Conservation (phyloP, 352 stramenopile genomes). For the Saprolegnia parasitica region DNA sequence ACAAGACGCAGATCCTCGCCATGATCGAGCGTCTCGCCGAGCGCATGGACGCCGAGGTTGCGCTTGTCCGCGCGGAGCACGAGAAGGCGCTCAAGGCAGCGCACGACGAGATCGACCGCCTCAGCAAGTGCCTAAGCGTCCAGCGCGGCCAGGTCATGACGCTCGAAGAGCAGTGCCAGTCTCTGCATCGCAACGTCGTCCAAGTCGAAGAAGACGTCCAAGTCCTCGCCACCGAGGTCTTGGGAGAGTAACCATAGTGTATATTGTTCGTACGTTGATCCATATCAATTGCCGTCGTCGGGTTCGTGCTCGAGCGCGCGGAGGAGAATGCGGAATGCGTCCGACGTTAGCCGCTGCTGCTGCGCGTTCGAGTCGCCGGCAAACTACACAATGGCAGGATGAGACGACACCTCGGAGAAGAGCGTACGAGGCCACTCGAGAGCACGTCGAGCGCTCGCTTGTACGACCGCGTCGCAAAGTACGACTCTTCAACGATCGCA, state of each 20-base stretch:
- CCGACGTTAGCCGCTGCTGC: slow-evolving; percentile 46
- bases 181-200: slow-evolving; percentile 77
- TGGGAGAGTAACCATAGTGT: slow-evolving; percentile 47
- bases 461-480: slow-evolving; percentile 79
- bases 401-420: neutral
- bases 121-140: slow-evolving; percentile 81
- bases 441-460: slow-evolving; percentile 57
- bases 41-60: slow-evolving; percentile 66
- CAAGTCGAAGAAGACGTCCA: slow-evolving; percentile 83
- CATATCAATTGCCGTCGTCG: slow-evolving; percentile 15
- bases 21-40: slow-evolving; percentile 82
- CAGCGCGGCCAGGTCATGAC: slow-evolving; percentile 80
- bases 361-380: slow-evolving; percentile 36
- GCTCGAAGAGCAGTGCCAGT: slow-evolving; percentile 77
- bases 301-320: slow-evolving; percentile 36
- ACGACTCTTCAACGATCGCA: slow-evolving; percentile 87
- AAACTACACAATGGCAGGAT: slow-evolving; percentile 40
- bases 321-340: slow-evolving; percentile 54
- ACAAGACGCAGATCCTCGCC: slow-evolving; percentile 66
- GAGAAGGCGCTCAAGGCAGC: slow-evolving; percentile 79
- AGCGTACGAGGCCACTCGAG: neutral
- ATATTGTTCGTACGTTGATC: slow-evolving; percentile 21
- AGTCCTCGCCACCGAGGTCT: slow-evolving; percentile 73
- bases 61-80: slow-evolving; percentile 73
- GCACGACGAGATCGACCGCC: slow-evolving; percentile 73